phyloP scores from a whole-genome alignment of 306 rosid genomes.

The Gynostemma pentaphyllum region DNA sequence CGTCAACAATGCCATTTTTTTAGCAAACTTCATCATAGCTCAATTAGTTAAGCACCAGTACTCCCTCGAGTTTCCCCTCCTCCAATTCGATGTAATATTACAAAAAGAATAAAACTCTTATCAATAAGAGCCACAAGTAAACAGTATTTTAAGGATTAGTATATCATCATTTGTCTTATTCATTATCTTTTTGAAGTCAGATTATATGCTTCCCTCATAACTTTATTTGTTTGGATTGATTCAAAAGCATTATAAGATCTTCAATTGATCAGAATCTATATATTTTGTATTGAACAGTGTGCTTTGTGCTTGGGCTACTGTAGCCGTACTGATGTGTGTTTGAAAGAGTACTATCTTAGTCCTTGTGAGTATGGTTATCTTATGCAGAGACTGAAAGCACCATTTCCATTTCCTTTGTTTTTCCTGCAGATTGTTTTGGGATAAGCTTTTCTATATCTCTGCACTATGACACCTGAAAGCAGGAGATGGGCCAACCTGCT shows the following conservation, averaged over 20 bases:
- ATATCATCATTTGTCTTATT: neutral
- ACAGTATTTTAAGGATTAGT: neutral
- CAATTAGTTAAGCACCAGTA: no score
- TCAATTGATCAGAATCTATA: neutral
- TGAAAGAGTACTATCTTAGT: neutral
- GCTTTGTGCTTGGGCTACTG: neutral
- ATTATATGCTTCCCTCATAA: neutral
- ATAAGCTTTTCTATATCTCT: conserved; percentile 6
- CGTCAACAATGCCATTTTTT: no score
- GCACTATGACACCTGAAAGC: conserved; percentile 6
- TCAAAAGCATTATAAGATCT: neutral
- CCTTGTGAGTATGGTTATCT: neutral
- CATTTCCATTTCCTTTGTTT: conserved; percentile 1
- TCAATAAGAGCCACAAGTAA: neutral
- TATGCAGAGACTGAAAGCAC: neutral
- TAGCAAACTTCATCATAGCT: no score
- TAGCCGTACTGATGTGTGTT: conserved; percentile 6
- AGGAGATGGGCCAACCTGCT: conserved; percentile 11
- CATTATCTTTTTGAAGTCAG: neutral
- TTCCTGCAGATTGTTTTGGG: conserved; percentile 5
- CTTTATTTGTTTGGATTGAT: neutral
- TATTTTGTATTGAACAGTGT: neutral
- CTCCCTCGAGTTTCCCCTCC: no score
- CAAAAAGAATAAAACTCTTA: no score
- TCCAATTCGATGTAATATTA: no score